Conservation (phyloP, 768 basidiomycete genomes). For the Wakefieldia striispora region DNA sequence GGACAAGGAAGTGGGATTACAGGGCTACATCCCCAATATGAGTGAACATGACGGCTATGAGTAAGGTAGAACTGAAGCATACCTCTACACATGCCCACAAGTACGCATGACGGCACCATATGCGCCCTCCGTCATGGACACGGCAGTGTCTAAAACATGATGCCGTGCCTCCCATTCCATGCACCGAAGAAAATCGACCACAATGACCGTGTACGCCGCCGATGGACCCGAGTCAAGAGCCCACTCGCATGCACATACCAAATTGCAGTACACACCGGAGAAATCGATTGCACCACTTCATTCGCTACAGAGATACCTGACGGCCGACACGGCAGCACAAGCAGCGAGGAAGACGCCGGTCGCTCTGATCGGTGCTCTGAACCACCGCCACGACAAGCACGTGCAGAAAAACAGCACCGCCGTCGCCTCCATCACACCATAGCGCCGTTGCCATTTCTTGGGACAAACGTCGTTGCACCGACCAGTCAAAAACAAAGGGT, state of each 20-base stretch:
- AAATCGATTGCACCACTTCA: background rate
- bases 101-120: background rate
- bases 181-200: slow-evolving; percentile 5
- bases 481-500: background rate
- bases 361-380: background rate
- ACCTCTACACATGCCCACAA: background rate
- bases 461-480: background rate
- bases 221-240: background rate
- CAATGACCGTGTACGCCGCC: background rate
- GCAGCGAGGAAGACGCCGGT: background rate
- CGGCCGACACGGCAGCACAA: background rate
- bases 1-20: too few species aligned
- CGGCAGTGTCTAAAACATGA: background rate
- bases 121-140: background rate
- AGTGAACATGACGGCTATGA: too few species aligned
- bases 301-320: background rate
- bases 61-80: background rate
- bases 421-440: background rate
- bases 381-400: slow-evolving; percentile 10
- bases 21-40: too few species aligned
- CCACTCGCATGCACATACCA: background rate
- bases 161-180: slow-evolving; percentile 11
- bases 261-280: slow-evolving; percentile 4
- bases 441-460: background rate
- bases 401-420: background rate